Percentiles rank a stretch among this genome's conserved stretches.
These are phyloP conservation scores for Paraphysoderma sedebokerense DNA, from an alignment of 371 early-diverging fungal species.

Conservation along the genomic window DNA sequence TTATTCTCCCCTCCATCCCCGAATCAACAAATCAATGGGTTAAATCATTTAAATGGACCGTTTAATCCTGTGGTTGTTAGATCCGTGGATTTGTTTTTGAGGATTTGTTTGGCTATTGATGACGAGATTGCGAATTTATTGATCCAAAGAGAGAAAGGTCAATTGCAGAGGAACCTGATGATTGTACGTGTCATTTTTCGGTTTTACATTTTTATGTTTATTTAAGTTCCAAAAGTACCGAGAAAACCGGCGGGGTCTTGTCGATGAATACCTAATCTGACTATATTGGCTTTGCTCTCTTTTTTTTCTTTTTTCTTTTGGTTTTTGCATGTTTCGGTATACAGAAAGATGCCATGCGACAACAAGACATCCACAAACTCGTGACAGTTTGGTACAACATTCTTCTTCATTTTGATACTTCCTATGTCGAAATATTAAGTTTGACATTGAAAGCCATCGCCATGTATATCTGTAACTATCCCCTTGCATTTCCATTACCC, in stretches of 20 bases:
- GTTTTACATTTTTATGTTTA: background rate
- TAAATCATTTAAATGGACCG: background rate
- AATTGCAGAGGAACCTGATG: slow-evolving; percentile 49
- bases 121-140: slow-evolving; percentile 73
- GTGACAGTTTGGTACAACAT: slow-evolving; percentile 61
- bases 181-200: slow-evolving; percentile 18
- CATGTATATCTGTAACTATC: slow-evolving; percentile 28
- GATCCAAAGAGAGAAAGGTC: slow-evolving; percentile 49
- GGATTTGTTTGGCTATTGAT: slow-evolving; percentile 63
- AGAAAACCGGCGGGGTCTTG: background rate
- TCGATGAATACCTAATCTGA: background rate
- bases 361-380: slow-evolving; percentile 53
- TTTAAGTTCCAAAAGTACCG: background rate
- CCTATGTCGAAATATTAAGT: slow-evolving; percentile 35
- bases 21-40: slow-evolving; percentile 26
- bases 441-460: slow-evolving; percentile 43
- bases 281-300: background rate
- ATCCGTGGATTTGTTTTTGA: slow-evolving; percentile 54
- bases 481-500: background rate
- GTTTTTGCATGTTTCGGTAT: background rate
- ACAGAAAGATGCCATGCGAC: slow-evolving; percentile 78
- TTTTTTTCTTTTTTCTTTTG: background rate
- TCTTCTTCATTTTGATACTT: slow-evolving; percentile 28
- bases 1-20: slow-evolving; percentile 7
- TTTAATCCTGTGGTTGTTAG: background rate